Percentiles rank a stretch among this genome's conserved stretches.
These are phyloP conservation scores for Astrephomene gubernaculifera DNA, from an alignment of 139 green algal genomes.

Conservation along the genomic window DNA sequence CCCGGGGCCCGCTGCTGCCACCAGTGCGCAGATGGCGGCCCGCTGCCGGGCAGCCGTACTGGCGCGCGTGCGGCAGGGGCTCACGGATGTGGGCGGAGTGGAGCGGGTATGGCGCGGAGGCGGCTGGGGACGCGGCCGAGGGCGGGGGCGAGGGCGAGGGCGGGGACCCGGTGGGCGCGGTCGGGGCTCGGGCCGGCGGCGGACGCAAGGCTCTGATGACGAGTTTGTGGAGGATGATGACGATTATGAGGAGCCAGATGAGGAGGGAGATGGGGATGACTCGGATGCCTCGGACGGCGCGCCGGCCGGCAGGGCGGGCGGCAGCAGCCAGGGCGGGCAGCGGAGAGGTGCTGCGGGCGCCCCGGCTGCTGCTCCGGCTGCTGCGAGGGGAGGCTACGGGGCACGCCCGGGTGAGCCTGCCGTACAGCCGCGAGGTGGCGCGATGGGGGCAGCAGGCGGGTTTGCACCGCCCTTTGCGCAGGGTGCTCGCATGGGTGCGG, in stretches of 20 bases:
- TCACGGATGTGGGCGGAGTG: conserved; percentile 16
- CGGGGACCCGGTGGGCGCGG: background rate
- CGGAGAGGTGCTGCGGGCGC: background rate
- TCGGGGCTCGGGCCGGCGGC: background rate
- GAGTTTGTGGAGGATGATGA: background rate
- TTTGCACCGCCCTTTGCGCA: too few relatives aligned
- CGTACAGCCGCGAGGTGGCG: background rate
- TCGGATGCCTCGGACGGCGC: background rate
- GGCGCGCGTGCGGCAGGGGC: background rate
- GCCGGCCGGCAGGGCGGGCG: background rate
- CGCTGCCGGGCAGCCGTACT: background rate
- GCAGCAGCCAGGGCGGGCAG: background rate
- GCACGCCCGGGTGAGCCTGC: background rate
- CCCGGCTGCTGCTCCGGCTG: too few relatives aligned
- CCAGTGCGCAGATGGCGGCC: too few relatives aligned
- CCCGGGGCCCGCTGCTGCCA: too few relatives aligned
- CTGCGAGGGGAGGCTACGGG: background rate
- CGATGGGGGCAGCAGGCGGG: background rate
- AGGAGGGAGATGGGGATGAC: background rate
- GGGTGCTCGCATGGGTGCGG: too few relatives aligned
- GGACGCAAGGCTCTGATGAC: background rate
- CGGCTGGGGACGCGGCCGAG: background rate
- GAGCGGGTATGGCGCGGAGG: conserved; percentile 31
- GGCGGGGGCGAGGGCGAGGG: background rate
- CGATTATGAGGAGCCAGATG: conserved; percentile 1